These are phyloP conservation scores for Tolypocladium cylindrosporum DNA, from an alignment of 2,329 filamentous ascomycete species.

Conservation along the genomic window DNA sequence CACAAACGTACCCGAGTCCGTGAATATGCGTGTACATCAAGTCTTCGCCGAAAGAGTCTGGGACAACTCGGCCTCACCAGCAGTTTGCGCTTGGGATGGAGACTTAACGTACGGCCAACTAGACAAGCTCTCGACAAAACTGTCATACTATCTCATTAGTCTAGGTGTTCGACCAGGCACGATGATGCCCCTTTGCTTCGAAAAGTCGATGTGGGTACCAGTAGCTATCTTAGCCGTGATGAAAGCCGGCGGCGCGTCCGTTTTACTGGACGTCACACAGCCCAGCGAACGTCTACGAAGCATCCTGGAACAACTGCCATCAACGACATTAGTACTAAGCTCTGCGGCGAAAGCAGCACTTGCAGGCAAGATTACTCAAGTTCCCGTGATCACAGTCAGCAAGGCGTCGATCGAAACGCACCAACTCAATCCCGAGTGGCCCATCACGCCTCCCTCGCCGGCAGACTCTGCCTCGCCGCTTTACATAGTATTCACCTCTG, in stretches of 20 bases:
- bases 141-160: conserved; percentile 3
- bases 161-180: conserved; percentile 12
- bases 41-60: conserved; percentile 7
- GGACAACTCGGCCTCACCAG: conserved; percentile 4
- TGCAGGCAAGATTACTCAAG: not conserved
- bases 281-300: conserved; percentile 3
- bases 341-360: conserved; percentile 9
- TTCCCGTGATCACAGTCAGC: not conserved
- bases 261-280: conserved; percentile 5
- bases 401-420: not conserved
- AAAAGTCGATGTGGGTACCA: conserved; percentile 21
- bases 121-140: conserved; percentile 2
- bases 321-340: not conserved
- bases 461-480: not conserved
- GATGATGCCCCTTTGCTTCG: conserved; percentile 20
- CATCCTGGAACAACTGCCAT: not conserved
- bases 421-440: not conserved
- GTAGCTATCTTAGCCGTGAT: conserved; percentile 21
- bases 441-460: not conserved
- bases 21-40: conserved; percentile 8
- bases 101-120: conserved; percentile 11
- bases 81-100: conserved; percentile 15
- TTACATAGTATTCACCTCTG: conserved; percentile 3
- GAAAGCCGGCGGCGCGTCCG: conserved; percentile 17
- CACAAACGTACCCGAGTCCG: conserved; percentile 1